Evolutionary conservation across 2,329 filamentous ascomycete genomes (phyloP), one percentile per base, ranked within the genome.

Genomic region (Colletotrichum liriopes): DNA sequence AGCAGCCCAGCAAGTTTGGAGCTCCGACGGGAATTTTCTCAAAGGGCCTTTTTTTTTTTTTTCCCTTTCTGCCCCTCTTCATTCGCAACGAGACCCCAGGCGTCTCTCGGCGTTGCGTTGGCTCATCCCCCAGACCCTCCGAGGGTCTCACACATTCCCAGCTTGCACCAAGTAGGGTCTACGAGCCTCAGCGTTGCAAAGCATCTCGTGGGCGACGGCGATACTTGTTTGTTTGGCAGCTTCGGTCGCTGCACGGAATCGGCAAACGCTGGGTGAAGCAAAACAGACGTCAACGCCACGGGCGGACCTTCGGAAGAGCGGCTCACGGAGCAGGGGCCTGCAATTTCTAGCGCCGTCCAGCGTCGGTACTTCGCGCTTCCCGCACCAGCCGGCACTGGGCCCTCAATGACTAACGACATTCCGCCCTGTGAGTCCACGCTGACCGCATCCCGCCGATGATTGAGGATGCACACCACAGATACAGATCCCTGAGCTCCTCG

Each of bases 281-380:
- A n/a, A 26, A 43, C 20, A 23, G 39, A 45, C 41, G 29, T 47
- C 56, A 23, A 37, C 23, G 20, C 37, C 16, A 60, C 35, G 29
- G 58, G 32, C 49, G 58, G 65, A 56, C 9, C 26, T 45, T 58
- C 66, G 43, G 66, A 69, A 49, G 52, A 49, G 41, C 66, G 60
- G 23, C 35, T 41, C 41, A 43, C 58, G 49, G n/a, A 16, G 29
- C 5, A 61, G 39, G 54, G 29, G 20, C 20, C 20, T 23, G 29
- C 45, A 41, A 16, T 43, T 26, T 14, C 20, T 62, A 49, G 58
- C 60, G 58, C 29, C 35, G 37, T 39, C 35, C 26, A 32, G 14
- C 45, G 37, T 64, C 67, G 43, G 59, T 59, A 69, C 55, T 61
- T 67, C 26, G 56, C 68, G 35, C 56, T 62, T 67, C 41, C 68